Base-by-base conservation (phyloP, 768 basidiomycete species). In the Pseudohyphozyma bogoriensis region DNA sequence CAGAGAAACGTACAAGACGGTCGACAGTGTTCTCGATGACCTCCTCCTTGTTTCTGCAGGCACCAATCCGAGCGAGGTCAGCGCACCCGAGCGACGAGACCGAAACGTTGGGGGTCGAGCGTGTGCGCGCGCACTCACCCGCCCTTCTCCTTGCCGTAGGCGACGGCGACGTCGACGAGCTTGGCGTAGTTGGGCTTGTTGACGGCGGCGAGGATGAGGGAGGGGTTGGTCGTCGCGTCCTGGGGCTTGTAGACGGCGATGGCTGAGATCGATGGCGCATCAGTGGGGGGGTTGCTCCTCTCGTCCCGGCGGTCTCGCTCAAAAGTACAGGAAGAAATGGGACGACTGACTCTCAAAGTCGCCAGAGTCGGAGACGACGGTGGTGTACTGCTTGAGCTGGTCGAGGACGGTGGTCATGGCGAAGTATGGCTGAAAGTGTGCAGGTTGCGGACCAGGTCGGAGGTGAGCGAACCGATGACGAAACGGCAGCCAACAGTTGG, bases 191-290 rank as follows among this genome's bases (percentile, higher is more conserved):
- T 82, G 32, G 87, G 74, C 76, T 96, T 89, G 78, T 85, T 85
- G 64, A 89, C 85, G 45, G 93, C 95, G 32, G 89, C 88, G 72
- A 99, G 79, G 74, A 97, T 89, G 42, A 74, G 67, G 24, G 69
- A 70, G 37, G 95, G 95, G 79, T 97, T 99, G 66, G 95, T 99
- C 47, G 95, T 97, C 26, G 93, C 93, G 79, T 96, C 93, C 84
- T 87, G 90, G 69, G 93, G 93, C 78, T 95, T 92, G 84, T 93
- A 96, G 18, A 20, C 33, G 42, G 51, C 20, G 31, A 32, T 42
- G 56, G 33, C 16, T 1, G 45, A 12, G 28, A n/a, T 18, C 29
- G 33, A 26, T n/a, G n/a, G 16, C 28, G 37, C n/a, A 26, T 28
- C 36, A 20, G 31, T 22, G 10, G 37, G 37, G 37, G 37, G 11